Evolutionary conservation across 352 stramenopile species (phyloP), one percentile per base, ranked within the genome.

Genomic region (Elongisporangium anandrum): DNA sequence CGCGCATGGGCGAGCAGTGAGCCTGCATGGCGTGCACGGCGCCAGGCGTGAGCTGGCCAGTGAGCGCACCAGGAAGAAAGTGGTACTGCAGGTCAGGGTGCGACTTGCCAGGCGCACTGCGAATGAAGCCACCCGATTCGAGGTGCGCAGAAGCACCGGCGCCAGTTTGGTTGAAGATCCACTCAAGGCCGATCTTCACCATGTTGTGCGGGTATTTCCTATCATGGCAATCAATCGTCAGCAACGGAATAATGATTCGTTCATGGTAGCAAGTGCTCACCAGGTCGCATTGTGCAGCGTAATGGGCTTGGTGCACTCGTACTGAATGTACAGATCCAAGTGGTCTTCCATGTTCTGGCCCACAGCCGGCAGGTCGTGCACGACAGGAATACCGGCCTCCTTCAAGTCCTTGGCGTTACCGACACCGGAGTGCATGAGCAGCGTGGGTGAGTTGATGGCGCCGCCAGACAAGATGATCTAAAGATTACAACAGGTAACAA

Each of bases 261-360:
- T 51, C n/a, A 16, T 1, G 5, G 20, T 17, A 10, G 0, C 12
- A 34, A 23, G 10, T 3, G 60, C 65, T 47, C 66, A 87, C 73
- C 84, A 94, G 17, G 85, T 94, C n/a, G 88, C 85, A 57, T 94
- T 92, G 67, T 96, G 88, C 21, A 97, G 80, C 56, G 85, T 96
- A 52, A 96, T 94, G 21, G 87, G 87, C 69, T 96, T 84, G 49
- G 85, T 93, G 72, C 84, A 95, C 60, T 78, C 66, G 76, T 94
- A 97, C 70, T 96, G 86, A 58, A 97, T 73, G 67, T 96, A 96
- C 51, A 95, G 62, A 54, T 95, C 88, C 24, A 96, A 54, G 60
- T 96, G 88, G 60, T 96, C 88, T 59, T 96, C 86, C 77, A 96
- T 87, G 72, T 96, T 94, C 58, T 91, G 71, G 19, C 88, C 88